Base-by-base conservation (phyloP, 2,329 filamentous ascomycete species). In the Trichoderma atroviride region DNA sequence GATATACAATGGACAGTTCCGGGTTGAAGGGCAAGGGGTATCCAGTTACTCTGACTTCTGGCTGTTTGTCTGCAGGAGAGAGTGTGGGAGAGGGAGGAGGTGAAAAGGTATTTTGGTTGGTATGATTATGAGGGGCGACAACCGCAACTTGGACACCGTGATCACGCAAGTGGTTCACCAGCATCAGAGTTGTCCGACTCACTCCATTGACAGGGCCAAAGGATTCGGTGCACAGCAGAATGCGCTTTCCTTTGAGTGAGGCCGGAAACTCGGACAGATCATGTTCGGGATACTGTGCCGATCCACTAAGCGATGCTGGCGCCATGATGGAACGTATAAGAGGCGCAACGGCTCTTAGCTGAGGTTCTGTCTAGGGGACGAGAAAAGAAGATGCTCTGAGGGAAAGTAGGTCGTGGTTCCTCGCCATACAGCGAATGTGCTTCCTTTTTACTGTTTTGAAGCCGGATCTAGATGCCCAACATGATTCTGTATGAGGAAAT, bases 141-240 rank as follows among this genome's bases (percentile, higher is more conserved):
- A 91, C 87, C 10, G 88, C 88, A 61, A 92, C 86, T 22, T 88
- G 83, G 13, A 86, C 89, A 24, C 88, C 89, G 73, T 92, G 81
- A n/a, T 81, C 81, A 68, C 88, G 85, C 24, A 92, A 81, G 72
- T 92, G 90, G 75, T 88, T 87, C 66, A 92, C 87, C 63, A 92
- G 84, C 82, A 89, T 91, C 73, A 89, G 81, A 0, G 90, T 92
- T 5, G 90, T 92, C 71, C 89, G 84, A 74, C 88, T 91, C 57
- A 92, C 90, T n/a, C 90, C 90, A 75, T 92, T 92, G 76, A 92
- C 88, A 0, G 90, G 90, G 3, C 89, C 90, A 69, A 91, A 89
- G 0, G 89, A 92, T 76, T 92, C 90, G 16, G 89, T 92, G 71
- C 89, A 90, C 9, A 92, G 84, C 9, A 92, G 79, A 71, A 92